Conservation (phyloP, 495 filamentous ascomycete species). For the Sordaria brevicollis region DNA sequence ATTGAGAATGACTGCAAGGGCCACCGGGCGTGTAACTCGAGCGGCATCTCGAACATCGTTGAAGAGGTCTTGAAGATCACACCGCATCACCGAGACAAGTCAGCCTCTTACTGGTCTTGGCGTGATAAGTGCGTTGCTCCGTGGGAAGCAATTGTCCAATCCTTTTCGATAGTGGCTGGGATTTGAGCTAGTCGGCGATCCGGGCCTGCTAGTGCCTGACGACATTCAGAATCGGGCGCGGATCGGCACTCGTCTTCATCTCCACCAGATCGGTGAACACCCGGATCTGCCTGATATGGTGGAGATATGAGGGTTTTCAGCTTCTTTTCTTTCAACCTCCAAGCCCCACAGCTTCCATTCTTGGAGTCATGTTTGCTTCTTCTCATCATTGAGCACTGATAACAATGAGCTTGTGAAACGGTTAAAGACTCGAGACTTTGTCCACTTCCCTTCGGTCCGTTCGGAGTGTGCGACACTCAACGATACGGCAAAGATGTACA, state of each 20-base stretch:
- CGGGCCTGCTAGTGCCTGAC: conserved; percentile 1
- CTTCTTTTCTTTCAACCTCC: neutral
- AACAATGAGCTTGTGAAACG: neutral
- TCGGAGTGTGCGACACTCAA: neutral
- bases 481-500: neutral
- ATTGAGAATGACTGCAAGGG: neutral
- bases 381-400: neutral
- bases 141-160: neutral
- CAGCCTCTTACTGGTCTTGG: neutral
- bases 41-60: neutral
- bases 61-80: neutral
- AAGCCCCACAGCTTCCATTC: neutral
- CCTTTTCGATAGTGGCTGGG: neutral
- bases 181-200: neutral
- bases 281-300: neutral
- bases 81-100: neutral
- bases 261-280: neutral
- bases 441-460: neutral
- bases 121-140: neutral
- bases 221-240: neutral
- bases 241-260: neutral
- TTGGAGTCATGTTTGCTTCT: neutral
- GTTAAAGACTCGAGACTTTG: neutral
- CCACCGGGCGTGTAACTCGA: neutral
- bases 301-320: neutral